A percentile compares a stretch with the other conserved stretches of the same genome.
phyloP scores from a whole-genome alignment of 1,284 basidiomycete species.

The Microbotryum lychnidis-dioicae region DNA sequence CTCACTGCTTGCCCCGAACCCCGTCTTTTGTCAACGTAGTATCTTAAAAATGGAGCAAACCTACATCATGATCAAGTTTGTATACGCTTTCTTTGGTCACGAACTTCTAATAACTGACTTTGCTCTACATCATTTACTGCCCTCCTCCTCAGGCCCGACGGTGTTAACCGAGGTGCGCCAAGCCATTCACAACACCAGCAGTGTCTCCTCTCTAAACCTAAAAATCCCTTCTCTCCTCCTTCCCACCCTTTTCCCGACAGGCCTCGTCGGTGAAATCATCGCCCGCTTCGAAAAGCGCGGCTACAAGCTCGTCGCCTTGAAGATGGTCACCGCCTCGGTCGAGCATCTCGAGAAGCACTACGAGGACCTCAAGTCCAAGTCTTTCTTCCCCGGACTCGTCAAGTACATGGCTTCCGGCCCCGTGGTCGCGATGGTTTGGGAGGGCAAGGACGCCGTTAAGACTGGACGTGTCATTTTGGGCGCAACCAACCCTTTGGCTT shows the following conservation, averaged over 20 bases:
- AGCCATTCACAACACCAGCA: background rate
- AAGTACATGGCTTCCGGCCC: constrained; percentile 66
- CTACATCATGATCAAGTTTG: constrained; percentile 49
- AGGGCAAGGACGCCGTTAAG: constrained; percentile 85
- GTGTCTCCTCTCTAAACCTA: background rate
- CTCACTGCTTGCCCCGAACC: no score
- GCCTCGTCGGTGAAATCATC: constrained; percentile 69
- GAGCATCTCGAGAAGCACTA: constrained; percentile 90
- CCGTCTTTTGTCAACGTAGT: no score
- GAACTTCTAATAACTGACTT: background rate
- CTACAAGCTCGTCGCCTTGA: constrained; percentile 81
- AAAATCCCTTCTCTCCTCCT: background rate
- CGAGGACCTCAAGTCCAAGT: constrained; percentile 78
- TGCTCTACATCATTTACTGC: constrained; percentile 6
- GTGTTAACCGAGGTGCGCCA: constrained; percentile 65
- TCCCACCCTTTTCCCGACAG: constrained; percentile 33
- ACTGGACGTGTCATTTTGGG: constrained; percentile 63
- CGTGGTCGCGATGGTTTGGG: constrained; percentile 94
- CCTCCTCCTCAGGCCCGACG: constrained; percentile 64
- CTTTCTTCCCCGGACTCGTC: constrained; percentile 88
- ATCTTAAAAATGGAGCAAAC: constrained; percentile 40
- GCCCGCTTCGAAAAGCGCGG: constrained; percentile 88
- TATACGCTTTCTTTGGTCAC: constrained; percentile 9
- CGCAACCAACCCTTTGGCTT: constrained; percentile 91
- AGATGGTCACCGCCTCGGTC: constrained; percentile 34